Percentiles rank a stretch among this genome's conserved stretches.
Evolutionary conservation across 345 rosid genomes (phyloP).

Genomic region (sweet orange (Citrus sinensis)): DVS_A1.0 CM039166.1:18750501-18751000

Average conservation of each 20-base stretch:
- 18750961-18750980: constrained; percentile 40
- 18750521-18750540: constrained; percentile 41
- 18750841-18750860: constrained; percentile 51
- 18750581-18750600: constrained; percentile 54
- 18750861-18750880: constrained; percentile 40
- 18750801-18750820: constrained; percentile 41
- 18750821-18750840: constrained; percentile 64
- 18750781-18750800: constrained; percentile 31
- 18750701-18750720: constrained; percentile 98
- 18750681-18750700: constrained; percentile 57
- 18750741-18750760: constrained; percentile 41
- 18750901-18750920: constrained; percentile 52
- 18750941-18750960: constrained; percentile 70
- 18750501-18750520: constrained; percentile 35
- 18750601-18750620: constrained; percentile 56
- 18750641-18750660: constrained; percentile 84
- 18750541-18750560: constrained; percentile 41
- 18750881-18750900: constrained; percentile 54
- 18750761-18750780: constrained; percentile 82
- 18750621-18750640: constrained; percentile 59
- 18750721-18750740: constrained; percentile 50
- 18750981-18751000: constrained; percentile 58
- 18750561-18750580: constrained; percentile 40
- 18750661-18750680: constrained; percentile 48
- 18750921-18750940: constrained; percentile 84